Percentiles rank a stretch among this genome's conserved stretches.
Conservation (phyloP, 2,329 filamentous ascomycete species). For the Lachnellula willkommii region DNA sequence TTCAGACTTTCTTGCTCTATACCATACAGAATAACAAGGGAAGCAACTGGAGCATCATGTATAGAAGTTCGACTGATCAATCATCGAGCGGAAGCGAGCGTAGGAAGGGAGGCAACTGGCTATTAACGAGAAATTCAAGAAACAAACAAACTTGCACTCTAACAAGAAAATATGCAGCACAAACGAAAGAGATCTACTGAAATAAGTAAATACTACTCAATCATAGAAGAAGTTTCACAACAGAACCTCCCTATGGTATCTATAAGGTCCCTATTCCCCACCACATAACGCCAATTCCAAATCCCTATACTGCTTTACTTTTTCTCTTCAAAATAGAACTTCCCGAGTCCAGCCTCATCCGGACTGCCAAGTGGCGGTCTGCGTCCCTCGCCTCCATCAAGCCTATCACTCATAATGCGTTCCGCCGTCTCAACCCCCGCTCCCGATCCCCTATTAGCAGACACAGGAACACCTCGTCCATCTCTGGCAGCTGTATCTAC, state of each 20-base stretch:
- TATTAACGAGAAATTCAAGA: background rate
- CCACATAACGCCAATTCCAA: background rate
- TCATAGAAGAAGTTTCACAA: background rate
- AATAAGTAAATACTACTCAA: background rate
- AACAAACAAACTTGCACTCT: background rate
- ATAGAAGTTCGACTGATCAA: too few species aligned
- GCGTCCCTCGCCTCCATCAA: constrained; percentile 46
- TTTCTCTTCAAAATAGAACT: constrained; percentile 56
- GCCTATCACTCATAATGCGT: constrained; percentile 55
- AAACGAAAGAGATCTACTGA: background rate
- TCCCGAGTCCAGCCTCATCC: constrained; percentile 45
- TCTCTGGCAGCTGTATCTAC: constrained; percentile 54
- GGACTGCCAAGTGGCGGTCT: constrained; percentile 39
- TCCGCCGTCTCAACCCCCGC: constrained; percentile 51
- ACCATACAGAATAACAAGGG: too few species aligned
- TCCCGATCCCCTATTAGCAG: constrained; percentile 5
- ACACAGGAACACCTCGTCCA: constrained; percentile 24
- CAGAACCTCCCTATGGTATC: background rate
- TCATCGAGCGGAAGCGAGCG: too few species aligned
- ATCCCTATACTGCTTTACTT: constrained; percentile 15
- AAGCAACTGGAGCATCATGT: too few species aligned
- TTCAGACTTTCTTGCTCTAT: too few species aligned
- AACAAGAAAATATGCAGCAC: background rate
- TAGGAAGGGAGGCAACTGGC: background rate
- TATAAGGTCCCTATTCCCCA: background rate